Conservation (phyloP, 495 filamentous ascomycete genomes). For the Sphaerosporella brunnea region DNA sequence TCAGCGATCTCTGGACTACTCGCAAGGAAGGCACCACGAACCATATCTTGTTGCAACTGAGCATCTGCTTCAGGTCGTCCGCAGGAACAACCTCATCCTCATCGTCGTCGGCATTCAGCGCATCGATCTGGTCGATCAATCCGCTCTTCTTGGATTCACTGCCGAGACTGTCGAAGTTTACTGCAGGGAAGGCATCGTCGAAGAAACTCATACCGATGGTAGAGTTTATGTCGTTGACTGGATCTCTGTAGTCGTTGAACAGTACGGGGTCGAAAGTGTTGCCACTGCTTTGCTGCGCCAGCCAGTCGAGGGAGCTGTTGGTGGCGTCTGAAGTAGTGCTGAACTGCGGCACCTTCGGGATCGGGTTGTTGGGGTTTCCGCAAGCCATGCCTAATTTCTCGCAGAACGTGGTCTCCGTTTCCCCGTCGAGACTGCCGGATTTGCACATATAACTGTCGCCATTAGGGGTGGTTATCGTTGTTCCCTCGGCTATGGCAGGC, state of each 20-base stretch:
- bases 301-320: slow-evolving; percentile 44
- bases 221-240: slow-evolving; percentile 52
- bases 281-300: slow-evolving; percentile 58
- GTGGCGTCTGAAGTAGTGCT: slow-evolving; percentile 9
- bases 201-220: slow-evolving; percentile 60
- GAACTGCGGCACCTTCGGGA: slow-evolving; percentile 30
- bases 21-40: slow-evolving; percentile 31
- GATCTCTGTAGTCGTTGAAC: slow-evolving; percentile 86
- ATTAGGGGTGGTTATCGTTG: slow-evolving; percentile 12
- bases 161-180: slow-evolving; percentile 11
- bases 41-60: slow-evolving; percentile 87
- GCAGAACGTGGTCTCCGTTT: slow-evolving; percentile 38
- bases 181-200: slow-evolving; percentile 66
- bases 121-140: slow-evolving; percentile 55
- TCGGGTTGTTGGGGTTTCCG: slow-evolving; percentile 50
- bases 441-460: slow-evolving; percentile 23
- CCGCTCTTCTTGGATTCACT: slow-evolving; percentile 27
- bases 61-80: slow-evolving; percentile 46
- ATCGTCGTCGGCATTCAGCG: slow-evolving; percentile 25
- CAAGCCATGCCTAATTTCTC: slow-evolving; percentile 55
- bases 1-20: slow-evolving; percentile 7
- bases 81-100: slow-evolving; percentile 50
- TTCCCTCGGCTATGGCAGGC: slow-evolving; percentile 35
- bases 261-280: slow-evolving; percentile 82
- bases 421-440: slow-evolving; percentile 22